Base-by-base conservation (phyloP, 495 filamentous ascomycete genomes). In the Tuber indicum region DNA sequence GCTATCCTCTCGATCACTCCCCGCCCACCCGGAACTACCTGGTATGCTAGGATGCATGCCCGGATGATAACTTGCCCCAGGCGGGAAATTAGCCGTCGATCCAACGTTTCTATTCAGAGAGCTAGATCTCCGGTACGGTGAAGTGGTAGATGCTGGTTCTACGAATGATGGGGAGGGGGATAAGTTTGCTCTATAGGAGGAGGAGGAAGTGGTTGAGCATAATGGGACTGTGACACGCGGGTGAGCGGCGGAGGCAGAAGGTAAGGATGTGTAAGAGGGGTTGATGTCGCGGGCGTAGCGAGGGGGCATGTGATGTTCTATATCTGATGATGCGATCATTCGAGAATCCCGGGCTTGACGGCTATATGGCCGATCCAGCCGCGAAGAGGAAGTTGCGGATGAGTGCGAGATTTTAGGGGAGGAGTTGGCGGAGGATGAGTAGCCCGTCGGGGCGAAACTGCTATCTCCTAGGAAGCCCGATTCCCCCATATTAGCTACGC, bases 371-470 rank as follows among this genome's bases (percentile, higher is more conserved):
- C 44, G 73, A 80, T 26, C 76, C 43, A 14, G 42, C 12, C 41
- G 43, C 12, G 46, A 5, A 1, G 76, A 21, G 41, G 74, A 46
- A 23, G 45, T 74, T n/a, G 75, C 46, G 45, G 78, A 79, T 41
- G 77, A 74, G 43, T 72, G 43, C 14, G 71, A 71, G 26, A 74
- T 52, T 26, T 79, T 80, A 17, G 74, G 47, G 26, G 77, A 72
- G 1, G 78, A 80, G 12, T 77, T 79, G 1, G 77, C 75, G n/a
- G 75, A 79, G 6, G 77, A 80, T 12, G 78, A 75, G n/a, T 80
- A 80, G 32, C 78, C 77, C 21, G 73, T 10, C 16, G 77, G 77
- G n/a, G 71, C 21, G 47, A 80, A 74, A 21, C 36, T n/a, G 7
- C 75, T 71, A 26, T 80, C 78, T 6, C 76, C 44, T 42, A 74